phyloP scores from a whole-genome alignment of 768 basidiomycete species.

The Butyriboletus loyo region DNA sequence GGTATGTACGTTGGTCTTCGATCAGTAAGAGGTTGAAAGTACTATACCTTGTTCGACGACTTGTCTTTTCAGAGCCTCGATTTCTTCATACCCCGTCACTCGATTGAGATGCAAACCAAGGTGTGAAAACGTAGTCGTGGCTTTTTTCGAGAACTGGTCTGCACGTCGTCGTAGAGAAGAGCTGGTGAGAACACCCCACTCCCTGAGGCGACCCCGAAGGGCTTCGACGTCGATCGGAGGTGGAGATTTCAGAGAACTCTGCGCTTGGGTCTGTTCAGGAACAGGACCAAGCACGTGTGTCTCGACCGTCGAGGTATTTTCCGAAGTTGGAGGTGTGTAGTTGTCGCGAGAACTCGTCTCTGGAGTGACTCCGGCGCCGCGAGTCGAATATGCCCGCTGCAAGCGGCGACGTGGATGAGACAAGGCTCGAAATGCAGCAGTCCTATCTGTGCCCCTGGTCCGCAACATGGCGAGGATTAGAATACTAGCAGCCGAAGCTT shows the following conservation, averaged over 20 bases:
- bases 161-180: slow-evolving; percentile 45
- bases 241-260: not conserved
- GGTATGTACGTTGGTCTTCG: slow-evolving; percentile 9
- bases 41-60: slow-evolving; percentile 80
- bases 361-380: not conserved
- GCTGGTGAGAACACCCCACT: slow-evolving; percentile 43
- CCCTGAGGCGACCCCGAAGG: slow-evolving; percentile 37
- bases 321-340: slow-evolving; percentile 2
- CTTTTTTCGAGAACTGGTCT: slow-evolving; percentile 54
- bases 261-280: slow-evolving; percentile 1
- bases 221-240: slow-evolving; percentile 26
- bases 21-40: not conserved
- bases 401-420: slow-evolving; percentile 9
- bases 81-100: slow-evolving; percentile 89
- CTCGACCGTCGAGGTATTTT: not conserved
- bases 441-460: slow-evolving; percentile 5
- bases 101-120: slow-evolving; percentile 80
- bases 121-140: slow-evolving; percentile 62
- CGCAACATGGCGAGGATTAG: slow-evolving; percentile 17
- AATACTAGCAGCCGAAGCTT: not conserved
- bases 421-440: slow-evolving; percentile 7
- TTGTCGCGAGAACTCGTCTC: slow-evolving; percentile 1
- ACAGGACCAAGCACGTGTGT: not conserved
- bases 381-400: slow-evolving; percentile 8
- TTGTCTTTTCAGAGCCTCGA: slow-evolving; percentile 73